Evolutionary conservation across 257 asterid species (phyloP), one percentile per base, ranked within the genome.

Genomic region (Lycium ferocissimum): DNA sequence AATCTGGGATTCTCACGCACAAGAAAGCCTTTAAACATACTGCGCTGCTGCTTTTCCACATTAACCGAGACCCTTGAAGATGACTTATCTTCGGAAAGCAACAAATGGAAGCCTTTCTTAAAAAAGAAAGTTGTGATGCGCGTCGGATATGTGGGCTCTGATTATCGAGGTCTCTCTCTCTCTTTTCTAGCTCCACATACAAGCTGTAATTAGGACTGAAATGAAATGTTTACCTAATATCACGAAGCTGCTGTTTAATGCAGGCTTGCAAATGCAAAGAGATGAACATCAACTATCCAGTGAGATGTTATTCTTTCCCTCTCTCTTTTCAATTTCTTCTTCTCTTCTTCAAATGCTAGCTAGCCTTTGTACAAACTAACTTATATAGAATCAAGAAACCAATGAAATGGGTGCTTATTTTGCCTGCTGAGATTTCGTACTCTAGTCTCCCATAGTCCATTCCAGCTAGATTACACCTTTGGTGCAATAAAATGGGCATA

Each of bases 81-180:
- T 26, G 33, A 65, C 38, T 56, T 83, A 15, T 72, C 85, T 61
- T 71, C 84, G 43, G 47, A 10, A 35, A 49, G 57, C 78, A 81
- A 51, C 51, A 92, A 86, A 88, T 96, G 99, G 99, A 95, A 93
- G 78, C 62, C 97, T 66, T 86, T 92, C 82, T 93, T 95, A 81
- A 96, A 95, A 89, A 96, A 96, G 95, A 96, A 95, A 92, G 98
- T 96, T 26, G 98, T 94, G 66, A 95, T 96, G 97, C 98, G 98
- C 37, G 98, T 96, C 47, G 99, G 99, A 63, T 96, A 96, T 62
- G 95, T 95, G 13, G 99, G 99, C 45, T 92, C 99, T 73, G 90
- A 91, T 84, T 95, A 94, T 88, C 91, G 97, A 92, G 98, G 99
- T 37, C 3, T 69, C 12, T 38, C 26, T 37, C 3, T 75, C 12